These are phyloP conservation scores for Austroboletus rostrupii DNA, from an alignment of 1,284 basidiomycete genomes.

Conservation along the genomic window DNA sequence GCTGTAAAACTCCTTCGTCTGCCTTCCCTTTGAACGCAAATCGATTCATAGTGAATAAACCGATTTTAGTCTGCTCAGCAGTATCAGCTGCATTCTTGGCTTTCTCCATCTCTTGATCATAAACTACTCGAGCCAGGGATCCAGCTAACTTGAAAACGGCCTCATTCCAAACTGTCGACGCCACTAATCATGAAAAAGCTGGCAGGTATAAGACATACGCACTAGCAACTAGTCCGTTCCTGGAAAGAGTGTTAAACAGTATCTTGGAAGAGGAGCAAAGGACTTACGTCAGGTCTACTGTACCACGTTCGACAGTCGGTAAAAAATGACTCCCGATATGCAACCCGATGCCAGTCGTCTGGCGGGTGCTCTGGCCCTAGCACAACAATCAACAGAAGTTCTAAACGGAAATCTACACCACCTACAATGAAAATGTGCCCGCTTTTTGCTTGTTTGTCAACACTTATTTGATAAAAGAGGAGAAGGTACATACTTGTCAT, in stretches of 20 bases:
- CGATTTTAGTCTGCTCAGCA: slow-evolving; percentile 46
- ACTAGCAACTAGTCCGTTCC: slow-evolving; percentile 74
- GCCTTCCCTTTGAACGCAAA: slow-evolving; percentile 84
- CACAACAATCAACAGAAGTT: not conserved
- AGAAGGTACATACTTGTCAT: slow-evolving; percentile 3
- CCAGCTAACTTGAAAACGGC: slow-evolving; percentile 83
- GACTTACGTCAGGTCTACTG: slow-evolving; percentile 79
- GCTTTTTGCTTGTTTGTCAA: not conserved
- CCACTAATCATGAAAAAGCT: not conserved
- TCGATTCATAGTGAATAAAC: slow-evolving; percentile 79
- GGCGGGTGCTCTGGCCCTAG: slow-evolving; percentile 78
- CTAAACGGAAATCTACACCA: not conserved
- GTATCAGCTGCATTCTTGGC: slow-evolving; percentile 35
- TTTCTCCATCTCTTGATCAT: slow-evolving; percentile 74
- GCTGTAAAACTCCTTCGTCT: slow-evolving; percentile 68
- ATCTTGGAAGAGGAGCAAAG: not conserved
- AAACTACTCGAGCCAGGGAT: slow-evolving; percentile 76
- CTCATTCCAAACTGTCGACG: slow-evolving; percentile 71
- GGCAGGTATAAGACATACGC: slow-evolving; percentile 28
- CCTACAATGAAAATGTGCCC: slow-evolving; percentile 68
- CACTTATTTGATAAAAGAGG: not conserved
- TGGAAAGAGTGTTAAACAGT: slow-evolving; percentile 25
- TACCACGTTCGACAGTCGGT: slow-evolving; percentile 93
- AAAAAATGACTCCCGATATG: slow-evolving; percentile 91
- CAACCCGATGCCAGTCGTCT: slow-evolving; percentile 90